Evolutionary conservation across 495 filamentous ascomycete species (phyloP).

Genomic region (Usnea hakonensis): DNA sequence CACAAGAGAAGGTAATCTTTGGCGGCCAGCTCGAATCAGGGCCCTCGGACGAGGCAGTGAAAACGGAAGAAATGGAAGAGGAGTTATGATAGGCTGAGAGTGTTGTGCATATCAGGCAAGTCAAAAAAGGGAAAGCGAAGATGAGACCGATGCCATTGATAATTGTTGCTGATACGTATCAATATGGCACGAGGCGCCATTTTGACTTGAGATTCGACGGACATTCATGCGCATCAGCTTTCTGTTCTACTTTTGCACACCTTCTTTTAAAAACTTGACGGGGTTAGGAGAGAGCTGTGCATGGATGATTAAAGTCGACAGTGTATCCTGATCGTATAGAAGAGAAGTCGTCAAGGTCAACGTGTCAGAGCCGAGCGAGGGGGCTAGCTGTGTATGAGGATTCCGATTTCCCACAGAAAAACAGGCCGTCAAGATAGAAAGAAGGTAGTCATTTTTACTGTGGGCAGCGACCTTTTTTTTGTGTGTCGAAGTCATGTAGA

Average conservation of each 20-base stretch:
- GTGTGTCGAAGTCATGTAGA: no score
- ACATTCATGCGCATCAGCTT: neutral
- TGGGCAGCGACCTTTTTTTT: no score
- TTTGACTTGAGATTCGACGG: neutral
- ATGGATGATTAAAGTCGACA: neutral
- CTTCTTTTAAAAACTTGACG: neutral
- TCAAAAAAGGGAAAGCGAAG: neutral
- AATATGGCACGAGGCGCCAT: neutral
- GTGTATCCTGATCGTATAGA: neutral
- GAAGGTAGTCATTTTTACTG: no score
- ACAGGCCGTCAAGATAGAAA: no score
- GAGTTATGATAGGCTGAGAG: slow-evolving; percentile 11
- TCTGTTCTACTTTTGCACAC: no score
- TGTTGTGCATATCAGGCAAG: neutral
- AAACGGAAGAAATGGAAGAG: slow-evolving; percentile 19
- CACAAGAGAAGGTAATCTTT: slow-evolving; percentile 2
- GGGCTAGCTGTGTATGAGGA: no score
- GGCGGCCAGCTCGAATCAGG: slow-evolving; percentile 4
- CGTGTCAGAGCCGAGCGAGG: neutral
- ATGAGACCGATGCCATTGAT: neutral
- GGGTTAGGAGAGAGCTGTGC: neutral
- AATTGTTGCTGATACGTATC: neutral
- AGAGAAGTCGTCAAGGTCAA: neutral
- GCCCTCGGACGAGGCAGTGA: slow-evolving; percentile 1
- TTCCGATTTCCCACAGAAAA: no score